Conservation (phyloP, 2,329 filamentous ascomycete species). For the Fusarium gaditjirri region DNA sequence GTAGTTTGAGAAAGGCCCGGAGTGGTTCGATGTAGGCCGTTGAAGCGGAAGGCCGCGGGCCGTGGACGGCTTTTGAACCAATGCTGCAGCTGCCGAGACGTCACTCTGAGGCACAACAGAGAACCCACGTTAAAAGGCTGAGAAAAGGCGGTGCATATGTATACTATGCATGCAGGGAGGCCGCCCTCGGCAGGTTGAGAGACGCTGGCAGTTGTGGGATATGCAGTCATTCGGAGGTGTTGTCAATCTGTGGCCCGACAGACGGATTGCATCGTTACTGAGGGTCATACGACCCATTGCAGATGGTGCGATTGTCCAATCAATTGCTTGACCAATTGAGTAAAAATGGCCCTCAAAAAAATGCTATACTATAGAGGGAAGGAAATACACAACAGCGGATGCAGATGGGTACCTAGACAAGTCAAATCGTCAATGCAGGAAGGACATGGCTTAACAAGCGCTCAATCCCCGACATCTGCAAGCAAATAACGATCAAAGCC, state of each 20-base stretch:
- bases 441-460: neutral
- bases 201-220: neutral
- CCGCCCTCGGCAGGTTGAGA: neutral
- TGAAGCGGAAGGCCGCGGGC: neutral
- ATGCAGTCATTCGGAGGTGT: neutral
- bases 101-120: neutral
- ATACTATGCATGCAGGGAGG: neutral
- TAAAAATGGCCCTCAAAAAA: neutral
- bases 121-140: too few species aligned
- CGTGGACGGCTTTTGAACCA: neutral
- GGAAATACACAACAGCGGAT: too few species aligned
- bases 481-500: neutral
- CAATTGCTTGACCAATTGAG: rapidly evolving
- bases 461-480: neutral
- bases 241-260: too few species aligned
- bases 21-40: neutral
- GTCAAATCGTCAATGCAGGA: neutral
- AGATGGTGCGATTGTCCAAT: neutral
- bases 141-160: neutral
- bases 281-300: too few species aligned
- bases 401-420: neutral
- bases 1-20: neutral
- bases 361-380: too few species aligned
- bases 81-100: neutral
- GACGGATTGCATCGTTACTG: too few species aligned